phyloP scores from a whole-genome alignment of 2,329 filamentous ascomycete genomes.

The Aureobasidium sp. region DNA sequence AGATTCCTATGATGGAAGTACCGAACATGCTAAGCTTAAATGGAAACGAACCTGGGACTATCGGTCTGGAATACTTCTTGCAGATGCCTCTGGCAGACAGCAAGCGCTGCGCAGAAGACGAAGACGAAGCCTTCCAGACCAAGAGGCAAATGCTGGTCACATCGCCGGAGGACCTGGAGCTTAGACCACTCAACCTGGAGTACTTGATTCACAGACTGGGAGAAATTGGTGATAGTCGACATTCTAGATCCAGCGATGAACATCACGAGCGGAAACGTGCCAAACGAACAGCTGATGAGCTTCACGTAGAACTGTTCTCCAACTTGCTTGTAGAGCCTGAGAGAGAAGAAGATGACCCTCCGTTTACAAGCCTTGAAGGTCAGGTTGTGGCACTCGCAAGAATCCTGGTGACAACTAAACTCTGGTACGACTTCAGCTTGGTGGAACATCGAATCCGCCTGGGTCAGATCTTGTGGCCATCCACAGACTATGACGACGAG shows the following conservation, averaged over 20 bases:
- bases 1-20: slow-evolving; percentile 27
- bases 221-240: slow-evolving; percentile 16
- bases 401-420: slow-evolving; percentile 32
- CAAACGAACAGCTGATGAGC: slow-evolving; percentile 17
- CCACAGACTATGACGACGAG: slow-evolving; percentile 21
- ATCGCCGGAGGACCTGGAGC: slow-evolving; percentile 19
- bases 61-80: slow-evolving; percentile 39
- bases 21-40: slow-evolving; percentile 40
- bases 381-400: slow-evolving; percentile 38
- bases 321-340: slow-evolving; percentile 17
- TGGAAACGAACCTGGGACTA: slow-evolving; percentile 37
- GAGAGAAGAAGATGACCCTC: neutral
- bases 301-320: slow-evolving; percentile 22
- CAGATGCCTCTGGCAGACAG: slow-evolving; percentile 36
- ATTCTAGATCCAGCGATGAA: neutral
- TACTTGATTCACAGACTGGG: slow-evolving; percentile 18
- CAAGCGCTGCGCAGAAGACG: slow-evolving; percentile 7
- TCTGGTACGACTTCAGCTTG: slow-evolving; percentile 40
- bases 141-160: slow-evolving; percentile 17
- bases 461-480: slow-evolving; percentile 38
- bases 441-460: slow-evolving; percentile 37
- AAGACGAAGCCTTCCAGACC: slow-evolving; percentile 12
- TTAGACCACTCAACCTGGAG: slow-evolving; percentile 17
- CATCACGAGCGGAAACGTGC: neutral
- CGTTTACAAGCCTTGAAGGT: slow-evolving; percentile 25